phyloP scores from a whole-genome alignment of 1,284 basidiomycete genomes.

The Irpex rosettiformis region DNA sequence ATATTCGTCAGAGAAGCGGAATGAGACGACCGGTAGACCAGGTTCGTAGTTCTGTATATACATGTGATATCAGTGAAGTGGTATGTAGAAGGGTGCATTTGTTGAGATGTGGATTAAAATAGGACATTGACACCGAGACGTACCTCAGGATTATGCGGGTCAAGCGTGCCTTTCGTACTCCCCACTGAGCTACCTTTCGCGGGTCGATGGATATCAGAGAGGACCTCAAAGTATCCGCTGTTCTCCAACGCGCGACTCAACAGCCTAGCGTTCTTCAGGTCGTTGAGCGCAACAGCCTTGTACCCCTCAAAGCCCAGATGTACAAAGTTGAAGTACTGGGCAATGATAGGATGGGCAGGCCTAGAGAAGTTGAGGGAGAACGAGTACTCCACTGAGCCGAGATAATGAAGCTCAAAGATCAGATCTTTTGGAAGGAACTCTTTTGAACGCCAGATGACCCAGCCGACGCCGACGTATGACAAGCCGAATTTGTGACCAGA shows the following conservation, averaged over 20 bases:
- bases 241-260: slow-evolving; percentile 85
- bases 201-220: slow-evolving; percentile 68
- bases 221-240: slow-evolving; percentile 71
- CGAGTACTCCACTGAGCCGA: slow-evolving; percentile 55
- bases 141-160: slow-evolving; percentile 59
- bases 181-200: slow-evolving; percentile 20
- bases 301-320: slow-evolving; percentile 86
- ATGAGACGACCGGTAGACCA: slow-evolving; percentile 88
- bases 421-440: slow-evolving; percentile 80
- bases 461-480: slow-evolving; percentile 85
- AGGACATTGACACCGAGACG: slow-evolving; percentile 7
- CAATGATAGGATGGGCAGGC: slow-evolving; percentile 87
- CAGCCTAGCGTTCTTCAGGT: slow-evolving; percentile 83
- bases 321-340: slow-evolving; percentile 90
- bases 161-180: slow-evolving; percentile 34
- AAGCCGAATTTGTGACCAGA: slow-evolving; percentile 91
- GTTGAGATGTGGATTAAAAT: background rate
- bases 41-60: slow-evolving; percentile 68
- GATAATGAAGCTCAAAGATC: slow-evolving; percentile 91
- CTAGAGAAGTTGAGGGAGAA: slow-evolving; percentile 97
- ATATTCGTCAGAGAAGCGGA: slow-evolving; percentile 85
- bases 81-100: background rate
- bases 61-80: too few relatives aligned
- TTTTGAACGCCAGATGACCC: slow-evolving; percentile 83
- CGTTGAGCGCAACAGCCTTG: slow-evolving; percentile 67